phyloP scores from a whole-genome alignment of 306 rosid species.

The Vachellia collinsii region DNA sequence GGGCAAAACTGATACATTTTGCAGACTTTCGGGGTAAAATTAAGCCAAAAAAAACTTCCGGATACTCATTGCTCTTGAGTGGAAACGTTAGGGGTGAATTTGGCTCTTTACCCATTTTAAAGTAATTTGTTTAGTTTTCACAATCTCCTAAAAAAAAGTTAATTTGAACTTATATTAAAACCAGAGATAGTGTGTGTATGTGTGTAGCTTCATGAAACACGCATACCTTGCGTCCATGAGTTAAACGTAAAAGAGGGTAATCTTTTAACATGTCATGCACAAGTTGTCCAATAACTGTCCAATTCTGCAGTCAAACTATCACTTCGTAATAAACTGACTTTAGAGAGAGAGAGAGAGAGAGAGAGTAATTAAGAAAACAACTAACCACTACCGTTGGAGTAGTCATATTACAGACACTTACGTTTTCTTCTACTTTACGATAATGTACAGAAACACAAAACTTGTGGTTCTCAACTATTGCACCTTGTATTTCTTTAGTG shows the following conservation, averaged over 20 bases:
- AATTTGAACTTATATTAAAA: too few relatives aligned
- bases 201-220: neutral
- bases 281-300: constrained; percentile 74
- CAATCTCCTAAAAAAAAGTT: too few relatives aligned
- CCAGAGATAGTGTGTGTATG: too few relatives aligned
- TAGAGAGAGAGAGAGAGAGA: neutral
- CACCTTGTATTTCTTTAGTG: constrained; percentile 73
- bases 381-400: neutral
- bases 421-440: constrained; percentile 90
- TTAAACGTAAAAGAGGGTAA: constrained; percentile 81
- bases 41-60: too few relatives aligned
- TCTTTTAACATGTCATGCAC: constrained; percentile 82
- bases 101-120: too few relatives aligned
- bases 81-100: too few relatives aligned
- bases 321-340: neutral
- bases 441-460: constrained; percentile 97
- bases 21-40: too few relatives aligned
- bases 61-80: too few relatives aligned
- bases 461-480: constrained; percentile 90
- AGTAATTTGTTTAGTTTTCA: too few relatives aligned
- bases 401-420: constrained; percentile 25
- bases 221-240: constrained; percentile 88
- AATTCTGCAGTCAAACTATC: constrained; percentile 53
- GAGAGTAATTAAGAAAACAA: neutral
- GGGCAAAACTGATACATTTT: too few relatives aligned